Evolutionary conservation across 331 rosid species (phyloP), one percentile per base, ranked within the genome.

Genomic region (Stylosanthes scabra): DNA sequence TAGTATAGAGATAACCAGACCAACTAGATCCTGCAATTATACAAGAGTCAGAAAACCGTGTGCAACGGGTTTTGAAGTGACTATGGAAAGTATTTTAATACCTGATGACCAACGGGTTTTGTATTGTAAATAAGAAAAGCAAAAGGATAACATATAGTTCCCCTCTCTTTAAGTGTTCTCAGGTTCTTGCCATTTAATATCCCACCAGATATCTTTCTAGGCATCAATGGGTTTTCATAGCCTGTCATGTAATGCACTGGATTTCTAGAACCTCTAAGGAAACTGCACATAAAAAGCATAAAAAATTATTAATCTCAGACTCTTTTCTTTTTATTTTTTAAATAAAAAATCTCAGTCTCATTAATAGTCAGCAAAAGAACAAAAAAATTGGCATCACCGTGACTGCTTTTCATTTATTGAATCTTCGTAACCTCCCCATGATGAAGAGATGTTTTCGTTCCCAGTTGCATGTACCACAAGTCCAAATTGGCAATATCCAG

Each of bases 91-190:
- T 58, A 70, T 57, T 46, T 62, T 76, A 82, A 34, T 84, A 95
- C 99, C 99, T 95, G 97, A 87, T 92, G 99, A 15, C 97, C 97
- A 39, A 92, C 57, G 15, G 99, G 98, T 63, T 84, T 95, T 37
- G 93, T 84, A 80, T 92, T 92, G 68, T 85, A 80, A 31, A 95
- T 72, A 52, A 90, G 9, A 64, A 95, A 91, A 65, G 88, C 86
- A 66, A 88, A 60, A 7, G 88, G 96, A 81, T 76, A 88, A 52
- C 50, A 87, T 52, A 92, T 60, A 56, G 83, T 77, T 76, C 45
- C 84, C 83, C 74, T 88, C 87, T 95, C 97, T 79, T 90, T 90
- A 75, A 95, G 83, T 20, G 74, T 63, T 76, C 88, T 81, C 68
- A 95, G 80, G 90, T 81, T 90, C 81, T 86, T 86, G 50, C 76